Evolutionary conservation across 371 early-diverging fungal species (phyloP).

Genomic region (Mortierella sp.): DNA sequence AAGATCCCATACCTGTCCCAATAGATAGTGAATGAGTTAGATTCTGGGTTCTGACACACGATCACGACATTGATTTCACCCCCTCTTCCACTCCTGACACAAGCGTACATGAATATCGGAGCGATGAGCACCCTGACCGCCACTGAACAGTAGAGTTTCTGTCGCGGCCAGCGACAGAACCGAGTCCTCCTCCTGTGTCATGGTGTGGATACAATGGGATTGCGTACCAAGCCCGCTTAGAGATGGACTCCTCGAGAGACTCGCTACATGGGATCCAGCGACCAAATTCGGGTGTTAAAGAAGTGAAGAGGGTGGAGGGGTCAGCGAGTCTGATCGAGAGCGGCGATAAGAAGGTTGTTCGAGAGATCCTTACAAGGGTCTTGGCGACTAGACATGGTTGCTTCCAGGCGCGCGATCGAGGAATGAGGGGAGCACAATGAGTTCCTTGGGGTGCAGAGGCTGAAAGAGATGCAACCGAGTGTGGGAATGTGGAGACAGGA

Average conservation of each 20-base stretch:
- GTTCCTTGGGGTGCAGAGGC: too few species aligned
- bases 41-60: constrained; percentile 10
- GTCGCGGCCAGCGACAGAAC: constrained; percentile 76
- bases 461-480: too few species aligned
- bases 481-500: background rate
- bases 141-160: constrained; percentile 71
- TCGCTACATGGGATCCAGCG: constrained; percentile 12
- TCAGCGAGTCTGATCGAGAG: background rate
- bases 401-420: background rate
- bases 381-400: constrained; percentile 27
- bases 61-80: too few species aligned
- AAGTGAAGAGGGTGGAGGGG: too few species aligned
- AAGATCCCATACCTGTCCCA: constrained; percentile 75
- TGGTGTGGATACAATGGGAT: constrained; percentile 57
- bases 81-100: background rate
- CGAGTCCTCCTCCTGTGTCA: constrained; percentile 73
- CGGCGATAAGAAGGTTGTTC: background rate
- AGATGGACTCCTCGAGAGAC: constrained; percentile 45
- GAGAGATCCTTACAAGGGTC: constrained; percentile 20
- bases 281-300: too few species aligned
- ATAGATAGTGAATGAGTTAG: background rate
- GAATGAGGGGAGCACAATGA: background rate
- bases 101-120: constrained; percentile 51
- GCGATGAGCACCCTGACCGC: constrained; percentile 70
- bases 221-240: constrained; percentile 5